Evolutionary conservation across 2,329 filamentous ascomycete genomes (phyloP).

Genomic region (Gaeumannomyces tritici): DNA sequence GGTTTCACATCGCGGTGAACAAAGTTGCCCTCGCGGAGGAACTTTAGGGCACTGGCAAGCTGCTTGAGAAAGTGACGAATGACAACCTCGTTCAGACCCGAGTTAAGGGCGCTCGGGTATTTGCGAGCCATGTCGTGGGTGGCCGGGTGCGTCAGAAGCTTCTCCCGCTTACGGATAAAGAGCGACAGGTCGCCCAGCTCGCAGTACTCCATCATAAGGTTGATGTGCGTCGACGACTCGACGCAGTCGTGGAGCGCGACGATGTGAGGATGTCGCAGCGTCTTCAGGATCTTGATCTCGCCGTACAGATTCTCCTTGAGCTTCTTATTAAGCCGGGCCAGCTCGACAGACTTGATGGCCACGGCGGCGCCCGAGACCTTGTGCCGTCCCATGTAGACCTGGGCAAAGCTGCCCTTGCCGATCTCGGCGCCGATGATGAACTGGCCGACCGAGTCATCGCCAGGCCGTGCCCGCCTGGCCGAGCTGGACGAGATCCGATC

Average conservation of each 20-base stretch:
- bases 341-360: conserved; percentile 93
- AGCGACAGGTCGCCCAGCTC: conserved; percentile 87
- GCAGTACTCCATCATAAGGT: conserved; percentile 98
- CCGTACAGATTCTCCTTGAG: conserved; percentile 91
- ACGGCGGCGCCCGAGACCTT: conserved; percentile 77
- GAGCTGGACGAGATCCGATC: neutral
- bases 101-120: conserved; percentile 74
- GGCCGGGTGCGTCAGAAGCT: conserved; percentile 66
- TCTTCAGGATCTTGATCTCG: conserved; percentile 93
- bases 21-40: conserved; percentile 74
- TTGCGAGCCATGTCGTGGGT: conserved; percentile 87
- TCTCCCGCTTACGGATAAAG: conserved; percentile 91
- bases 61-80: conserved; percentile 95
- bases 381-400: conserved; percentile 81
- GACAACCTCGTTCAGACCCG: conserved; percentile 93
- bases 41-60: conserved; percentile 82
- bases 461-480: conserved; percentile 1
- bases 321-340: conserved; percentile 86
- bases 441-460: conserved; percentile 13
- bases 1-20: conserved; percentile 97
- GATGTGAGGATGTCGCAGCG: conserved; percentile 90
- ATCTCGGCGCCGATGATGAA: conserved; percentile 50
- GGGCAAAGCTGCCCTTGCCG: conserved; percentile 94
- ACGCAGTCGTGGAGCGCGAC: conserved; percentile 92
- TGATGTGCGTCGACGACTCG: conserved; percentile 79